Evolutionary conservation across 2,329 filamentous ascomycete genomes (phyloP).

Genomic region (Pseudogymnoascus sp.): DNA sequence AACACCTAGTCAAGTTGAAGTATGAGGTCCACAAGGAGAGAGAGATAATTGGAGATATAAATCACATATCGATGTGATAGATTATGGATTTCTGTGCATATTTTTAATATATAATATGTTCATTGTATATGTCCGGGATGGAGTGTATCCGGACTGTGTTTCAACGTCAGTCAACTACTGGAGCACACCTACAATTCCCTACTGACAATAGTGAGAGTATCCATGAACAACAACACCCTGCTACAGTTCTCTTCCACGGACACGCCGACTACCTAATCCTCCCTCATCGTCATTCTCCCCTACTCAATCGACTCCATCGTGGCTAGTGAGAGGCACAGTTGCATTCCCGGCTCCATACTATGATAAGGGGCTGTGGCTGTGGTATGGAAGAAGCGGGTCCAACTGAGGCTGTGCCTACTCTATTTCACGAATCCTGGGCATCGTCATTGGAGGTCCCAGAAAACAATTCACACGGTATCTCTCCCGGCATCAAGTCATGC

Average conservation of each 20-base stretch:
- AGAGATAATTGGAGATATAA: neutral
- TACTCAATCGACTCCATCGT: neutral
- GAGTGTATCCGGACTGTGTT: neutral
- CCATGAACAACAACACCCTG: neutral
- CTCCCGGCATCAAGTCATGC: neutral
- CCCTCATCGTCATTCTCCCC: neutral
- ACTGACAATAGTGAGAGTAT: neutral
- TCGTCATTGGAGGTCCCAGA: neutral
- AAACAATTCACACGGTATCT: neutral
- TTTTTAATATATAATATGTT: neutral
- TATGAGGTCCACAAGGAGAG: neutral
- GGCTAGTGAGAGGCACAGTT: neutral
- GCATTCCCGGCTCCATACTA: neutral
- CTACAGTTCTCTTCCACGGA: neutral
- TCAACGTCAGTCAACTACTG: neutral
- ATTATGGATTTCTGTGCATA: neutral
- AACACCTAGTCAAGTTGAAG: neutral
- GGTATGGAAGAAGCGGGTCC: neutral
- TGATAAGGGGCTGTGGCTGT: slow-evolving; percentile 3
- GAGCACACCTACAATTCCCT: neutral
- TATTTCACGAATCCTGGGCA: neutral
- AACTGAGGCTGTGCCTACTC: neutral
- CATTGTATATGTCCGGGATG: neutral
- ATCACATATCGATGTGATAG: neutral
- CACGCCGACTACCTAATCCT: neutral